Conservation (phyloP, 1,284 basidiomycete species). For the Phenoliferia sp. region DNA sequence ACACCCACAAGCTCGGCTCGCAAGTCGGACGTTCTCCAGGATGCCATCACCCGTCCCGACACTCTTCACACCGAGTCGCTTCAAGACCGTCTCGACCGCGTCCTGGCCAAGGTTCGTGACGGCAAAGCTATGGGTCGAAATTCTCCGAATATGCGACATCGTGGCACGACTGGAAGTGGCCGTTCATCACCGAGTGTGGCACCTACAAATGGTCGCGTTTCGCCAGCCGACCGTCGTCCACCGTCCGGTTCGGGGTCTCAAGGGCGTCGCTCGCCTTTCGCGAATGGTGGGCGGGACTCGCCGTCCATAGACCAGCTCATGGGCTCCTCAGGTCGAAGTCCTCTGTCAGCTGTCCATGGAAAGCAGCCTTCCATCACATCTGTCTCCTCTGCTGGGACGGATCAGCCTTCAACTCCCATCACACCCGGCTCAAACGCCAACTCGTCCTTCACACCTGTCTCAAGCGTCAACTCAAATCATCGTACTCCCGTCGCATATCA, state of each 20-base stretch:
- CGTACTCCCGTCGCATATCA: slow-evolving; percentile 54
- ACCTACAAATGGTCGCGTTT: slow-evolving; percentile 18
- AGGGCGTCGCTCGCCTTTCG: slow-evolving; percentile 15
- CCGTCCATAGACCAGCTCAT: slow-evolving; percentile 31
- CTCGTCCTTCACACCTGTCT: slow-evolving; percentile 36
- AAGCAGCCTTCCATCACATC: slow-evolving; percentile 28
- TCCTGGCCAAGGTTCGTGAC: slow-evolving; percentile 58
- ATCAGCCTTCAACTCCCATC: slow-evolving; percentile 37
- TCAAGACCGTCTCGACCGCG: slow-evolving; percentile 69
- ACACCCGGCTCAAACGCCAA: slow-evolving; percentile 42
- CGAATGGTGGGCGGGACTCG: slow-evolving; percentile 22
- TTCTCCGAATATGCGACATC: slow-evolving; percentile 7
- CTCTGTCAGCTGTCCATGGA: slow-evolving; percentile 15
- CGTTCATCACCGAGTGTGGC: neutral
- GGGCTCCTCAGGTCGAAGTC: slow-evolving; percentile 4
- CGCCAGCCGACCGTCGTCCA: slow-evolving; percentile 14
- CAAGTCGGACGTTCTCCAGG: slow-evolving; percentile 53
- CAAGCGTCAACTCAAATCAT: slow-evolving; percentile 39
- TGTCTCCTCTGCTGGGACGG: slow-evolving; percentile 30
- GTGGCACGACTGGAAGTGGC: neutral
- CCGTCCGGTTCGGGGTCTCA: slow-evolving; percentile 19
- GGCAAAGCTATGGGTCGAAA: slow-evolving; percentile 20
- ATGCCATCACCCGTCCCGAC: slow-evolving; percentile 51
- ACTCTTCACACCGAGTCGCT: slow-evolving; percentile 49
- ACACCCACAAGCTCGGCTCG: neutral